These are phyloP conservation scores for Pleurotus eryngii DNA, from an alignment of 768 basidiomycete species.

Conservation along the genomic window DNA sequence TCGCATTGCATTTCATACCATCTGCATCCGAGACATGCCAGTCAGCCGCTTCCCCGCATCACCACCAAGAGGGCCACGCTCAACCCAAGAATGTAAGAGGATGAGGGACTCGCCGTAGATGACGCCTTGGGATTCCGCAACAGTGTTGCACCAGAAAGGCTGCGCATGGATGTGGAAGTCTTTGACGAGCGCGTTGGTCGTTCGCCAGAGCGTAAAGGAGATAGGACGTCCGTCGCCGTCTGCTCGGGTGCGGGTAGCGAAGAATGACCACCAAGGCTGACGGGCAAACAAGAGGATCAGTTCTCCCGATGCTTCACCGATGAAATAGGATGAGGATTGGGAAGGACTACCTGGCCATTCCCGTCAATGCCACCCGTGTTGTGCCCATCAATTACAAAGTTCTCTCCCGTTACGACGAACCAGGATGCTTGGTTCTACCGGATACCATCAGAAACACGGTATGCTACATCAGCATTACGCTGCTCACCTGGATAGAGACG, in stretches of 20 bases:
- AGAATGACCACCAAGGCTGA: constrained; percentile 57
- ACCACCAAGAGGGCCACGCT: neutral
- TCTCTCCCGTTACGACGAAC: constrained; percentile 56
- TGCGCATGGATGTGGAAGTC: constrained; percentile 51
- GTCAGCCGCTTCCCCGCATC: neutral
- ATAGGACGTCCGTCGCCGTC: constrained; percentile 62
- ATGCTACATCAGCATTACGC: too few relatives aligned
- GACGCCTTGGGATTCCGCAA: constrained; percentile 46
- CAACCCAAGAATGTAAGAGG: neutral
- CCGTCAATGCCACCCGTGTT: constrained; percentile 55
- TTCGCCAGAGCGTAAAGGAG: constrained; percentile 47
- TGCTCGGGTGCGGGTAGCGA: constrained; percentile 37
- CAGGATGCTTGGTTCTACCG: constrained; percentile 56
- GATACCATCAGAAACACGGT: neutral
- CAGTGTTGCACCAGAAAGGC: constrained; percentile 60
- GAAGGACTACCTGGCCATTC: constrained; percentile 45
- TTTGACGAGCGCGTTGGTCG: constrained; percentile 35
- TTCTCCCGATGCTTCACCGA: too few relatives aligned
- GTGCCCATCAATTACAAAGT: constrained; percentile 56
- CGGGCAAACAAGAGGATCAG: neutral
- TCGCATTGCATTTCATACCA: constrained; percentile 56
- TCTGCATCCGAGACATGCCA: constrained; percentile 32
- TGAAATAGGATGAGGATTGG: too few relatives aligned
- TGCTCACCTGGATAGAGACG: constrained; percentile 56
- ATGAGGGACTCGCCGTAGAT: constrained; percentile 11